These are phyloP conservation scores for Moniliophthora roreri DNA, from an alignment of 1,284 basidiomycete genomes.

Conservation along the genomic window DNA sequence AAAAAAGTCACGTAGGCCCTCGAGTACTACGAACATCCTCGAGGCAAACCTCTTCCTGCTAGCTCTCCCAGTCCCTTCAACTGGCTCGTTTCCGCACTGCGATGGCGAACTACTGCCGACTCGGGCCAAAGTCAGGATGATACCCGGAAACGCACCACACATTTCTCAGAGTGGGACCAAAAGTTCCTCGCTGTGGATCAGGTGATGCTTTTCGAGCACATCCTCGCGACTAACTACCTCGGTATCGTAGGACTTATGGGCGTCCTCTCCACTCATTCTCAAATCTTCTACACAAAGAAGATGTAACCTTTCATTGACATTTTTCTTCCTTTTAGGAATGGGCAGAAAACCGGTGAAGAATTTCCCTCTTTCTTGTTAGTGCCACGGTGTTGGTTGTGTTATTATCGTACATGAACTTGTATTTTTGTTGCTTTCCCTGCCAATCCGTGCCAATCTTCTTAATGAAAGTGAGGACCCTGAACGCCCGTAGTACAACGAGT, in stretches of 20 bases:
- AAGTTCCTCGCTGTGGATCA: conserved; percentile 98
- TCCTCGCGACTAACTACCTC: conserved; percentile 98
- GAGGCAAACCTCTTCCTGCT: conserved; percentile 94
- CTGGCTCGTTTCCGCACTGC: too few relatives aligned
- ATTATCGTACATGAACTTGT: too few relatives aligned
- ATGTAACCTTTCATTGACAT: conserved; percentile 19
- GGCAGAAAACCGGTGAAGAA: conserved; percentile 79
- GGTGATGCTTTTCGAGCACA: conserved; percentile 98
- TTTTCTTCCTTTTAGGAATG: conserved; percentile 69
- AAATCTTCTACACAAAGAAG: too few relatives aligned
- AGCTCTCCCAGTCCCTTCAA: too few relatives aligned
- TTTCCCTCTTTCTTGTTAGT: background rate
- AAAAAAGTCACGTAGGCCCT: conserved; percentile 66
- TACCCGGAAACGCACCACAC: conserved; percentile 95
- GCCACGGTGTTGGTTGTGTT: conserved; percentile 4
- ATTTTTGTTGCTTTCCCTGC: too few relatives aligned
- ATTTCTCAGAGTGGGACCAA: conserved; percentile 99
- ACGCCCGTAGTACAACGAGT: too few relatives aligned
- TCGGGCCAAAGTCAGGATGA: conserved; percentile 85
- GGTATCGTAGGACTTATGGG: conserved; percentile 99
- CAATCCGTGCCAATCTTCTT: too few relatives aligned
- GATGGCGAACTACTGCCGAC: too few relatives aligned
- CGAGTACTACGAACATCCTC: conserved; percentile 99
- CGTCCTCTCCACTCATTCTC: conserved; percentile 33
- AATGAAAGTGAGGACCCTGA: too few relatives aligned